These are phyloP conservation scores for Populus nigra DNA, from an alignment of 345 rosid genomes.

Conservation along the genomic window DNA sequence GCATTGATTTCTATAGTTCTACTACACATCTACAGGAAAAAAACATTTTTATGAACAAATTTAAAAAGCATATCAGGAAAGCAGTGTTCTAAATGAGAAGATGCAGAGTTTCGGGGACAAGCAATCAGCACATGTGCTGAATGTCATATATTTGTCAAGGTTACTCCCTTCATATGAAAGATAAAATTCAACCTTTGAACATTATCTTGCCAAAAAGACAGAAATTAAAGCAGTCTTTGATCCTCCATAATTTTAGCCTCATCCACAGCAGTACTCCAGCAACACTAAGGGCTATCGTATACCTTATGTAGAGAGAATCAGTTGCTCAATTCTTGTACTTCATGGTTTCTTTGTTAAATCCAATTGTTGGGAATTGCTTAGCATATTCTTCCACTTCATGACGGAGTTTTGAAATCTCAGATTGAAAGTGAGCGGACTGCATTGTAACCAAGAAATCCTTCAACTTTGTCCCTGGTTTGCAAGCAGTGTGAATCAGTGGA, in stretches of 20 bases:
- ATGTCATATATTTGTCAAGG: background rate
- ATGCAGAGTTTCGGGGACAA: no score
- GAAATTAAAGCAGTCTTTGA: constrained; percentile 2
- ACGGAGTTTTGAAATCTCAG: constrained; percentile 70
- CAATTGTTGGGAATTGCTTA: constrained; percentile 93
- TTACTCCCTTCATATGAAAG: background rate
- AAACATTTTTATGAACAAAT: no score
- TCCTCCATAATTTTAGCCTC: background rate
- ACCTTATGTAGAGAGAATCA: constrained; percentile 15
- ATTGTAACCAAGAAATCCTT: constrained; percentile 75
- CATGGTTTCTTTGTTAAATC: constrained; percentile 93
- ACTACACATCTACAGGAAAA: no score
- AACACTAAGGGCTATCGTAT: background rate
- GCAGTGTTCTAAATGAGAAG: no score
- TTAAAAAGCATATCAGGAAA: no score
- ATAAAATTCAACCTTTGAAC: background rate
- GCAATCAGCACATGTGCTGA: no score
- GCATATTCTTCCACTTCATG: constrained; percentile 77
- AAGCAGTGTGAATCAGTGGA: background rate
- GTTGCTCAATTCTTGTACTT: constrained; percentile 78
- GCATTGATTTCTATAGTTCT: background rate
- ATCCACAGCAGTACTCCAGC: background rate
- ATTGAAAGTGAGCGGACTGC: constrained; percentile 48
- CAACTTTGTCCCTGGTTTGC: constrained; percentile 73
- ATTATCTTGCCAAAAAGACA: background rate